Conservation (phyloP, 2,329 filamentous ascomycete genomes). For the Alternaria brassicae region DNA sequence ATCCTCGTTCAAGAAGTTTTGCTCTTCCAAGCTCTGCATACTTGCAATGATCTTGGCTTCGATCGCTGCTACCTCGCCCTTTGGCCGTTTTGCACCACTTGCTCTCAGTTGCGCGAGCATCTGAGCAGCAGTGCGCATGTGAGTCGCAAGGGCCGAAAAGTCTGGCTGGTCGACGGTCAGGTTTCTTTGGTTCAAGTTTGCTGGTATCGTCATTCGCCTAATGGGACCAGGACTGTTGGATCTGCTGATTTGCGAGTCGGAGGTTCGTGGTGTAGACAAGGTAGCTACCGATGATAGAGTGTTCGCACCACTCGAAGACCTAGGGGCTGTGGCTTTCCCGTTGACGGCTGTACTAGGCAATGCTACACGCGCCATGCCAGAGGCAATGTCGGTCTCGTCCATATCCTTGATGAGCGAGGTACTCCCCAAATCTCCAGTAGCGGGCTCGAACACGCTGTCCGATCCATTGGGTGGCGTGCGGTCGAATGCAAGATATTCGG, state of each 20-base stretch:
- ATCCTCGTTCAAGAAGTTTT: conserved; percentile 80
- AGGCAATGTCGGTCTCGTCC: conserved; percentile 53
- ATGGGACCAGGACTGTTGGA: conserved; percentile 70
- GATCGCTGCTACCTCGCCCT: conserved; percentile 81
- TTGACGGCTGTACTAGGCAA: conserved; percentile 30
- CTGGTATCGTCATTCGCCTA: conserved; percentile 66
- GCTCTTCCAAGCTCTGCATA: conserved; percentile 87
- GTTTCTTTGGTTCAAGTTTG: conserved; percentile 55
- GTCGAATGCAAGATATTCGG: conserved; percentile 59
- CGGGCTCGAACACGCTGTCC: conserved; percentile 86
- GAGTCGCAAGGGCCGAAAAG: conserved; percentile 81
- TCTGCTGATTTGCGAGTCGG: conserved; percentile 71
- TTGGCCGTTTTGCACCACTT: conserved; percentile 80
- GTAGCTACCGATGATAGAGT: conserved; percentile 68
- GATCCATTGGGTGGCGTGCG: conserved; percentile 54
- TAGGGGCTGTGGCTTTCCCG: conserved; percentile 53
- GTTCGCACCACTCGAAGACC: conserved; percentile 68
- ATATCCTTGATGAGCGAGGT: conserved; percentile 71
- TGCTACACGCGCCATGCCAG: conserved; percentile 40
- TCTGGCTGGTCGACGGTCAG: conserved; percentile 74
- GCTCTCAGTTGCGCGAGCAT: conserved; percentile 86
- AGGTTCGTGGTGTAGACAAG: conserved; percentile 71
- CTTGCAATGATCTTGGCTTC: conserved; percentile 86
- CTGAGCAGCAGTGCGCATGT: conserved; percentile 86
- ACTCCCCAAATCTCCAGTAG: conserved; percentile 77